Base-by-base conservation (phyloP, 2,329 filamentous ascomycete genomes). In the Ascochyta rabiei region DNA sequence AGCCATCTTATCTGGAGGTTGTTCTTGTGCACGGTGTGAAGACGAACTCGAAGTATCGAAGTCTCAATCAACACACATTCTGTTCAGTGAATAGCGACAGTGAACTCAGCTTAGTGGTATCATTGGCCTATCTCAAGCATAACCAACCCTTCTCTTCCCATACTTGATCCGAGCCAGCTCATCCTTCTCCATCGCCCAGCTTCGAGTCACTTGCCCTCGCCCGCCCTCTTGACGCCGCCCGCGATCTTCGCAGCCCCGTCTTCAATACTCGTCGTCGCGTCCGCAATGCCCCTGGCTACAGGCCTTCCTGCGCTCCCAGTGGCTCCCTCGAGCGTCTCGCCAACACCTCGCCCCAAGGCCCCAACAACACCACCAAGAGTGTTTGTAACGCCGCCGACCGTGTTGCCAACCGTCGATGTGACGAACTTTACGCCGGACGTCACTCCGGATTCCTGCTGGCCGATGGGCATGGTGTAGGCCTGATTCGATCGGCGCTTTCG, bases 381-480 rank as follows among this genome's bases (percentile, higher is more conserved):
- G 55, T 80, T 80, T 6, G 80, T 77, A 16, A 84, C 70, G 31
- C 82, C 82, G n/a, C 81, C 82, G 35, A 73, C 78, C 0, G 80
- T 80, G 66, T 85, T 85, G 44, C 83, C 82, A 23, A 84, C 69
- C 1, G 82, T 83, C 1, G 80, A 82, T 5, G 81, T 84, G 44
- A 83, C 81, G 61, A 82, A 82, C 60, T 82, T 83, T 49, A 82
- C 77, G 51, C 81, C 80, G 44, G 80, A 80, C 0, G 80, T 81
- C 45, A 79, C 76, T 59, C 80, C 80, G 39, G 70, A 74, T 64
- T 77, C 71, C 65, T 74, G 62, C 62, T 75, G 70, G 26, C 68
- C 69, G 60, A 74, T 60, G 35, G 73, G 68, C 72, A 74, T 75
- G 26, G 37, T 71, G 53, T 38, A 48, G 45, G n/a, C 6, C 48